Conservation (phyloP, 1,139 yeast genomes). For the Saccharomyces pastorianus region DNA sequence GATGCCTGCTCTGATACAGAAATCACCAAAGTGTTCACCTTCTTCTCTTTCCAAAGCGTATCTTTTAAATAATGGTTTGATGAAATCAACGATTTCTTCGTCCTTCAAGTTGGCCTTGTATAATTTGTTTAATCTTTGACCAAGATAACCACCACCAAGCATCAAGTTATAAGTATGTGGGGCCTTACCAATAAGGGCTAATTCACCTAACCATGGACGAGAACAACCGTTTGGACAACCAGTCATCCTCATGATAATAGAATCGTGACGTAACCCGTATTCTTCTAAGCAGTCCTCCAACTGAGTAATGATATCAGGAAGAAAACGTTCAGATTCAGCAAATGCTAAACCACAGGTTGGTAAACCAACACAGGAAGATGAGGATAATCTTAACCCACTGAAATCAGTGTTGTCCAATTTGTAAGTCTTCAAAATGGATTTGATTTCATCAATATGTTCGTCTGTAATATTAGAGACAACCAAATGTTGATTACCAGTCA, state of each 20-base stretch:
- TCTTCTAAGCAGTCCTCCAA: slow-evolving; percentile 82
- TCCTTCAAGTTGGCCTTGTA: slow-evolving; percentile 85
- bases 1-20: slow-evolving; percentile 74
- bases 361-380: slow-evolving; percentile 96
- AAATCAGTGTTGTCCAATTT: slow-evolving; percentile 79
- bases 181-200: slow-evolving; percentile 94
- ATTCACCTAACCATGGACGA: slow-evolving; percentile 96
- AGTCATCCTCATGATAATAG: slow-evolving; percentile 96
- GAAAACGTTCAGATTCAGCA: slow-evolving; percentile 96
- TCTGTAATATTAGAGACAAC: slow-evolving; percentile 67
- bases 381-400: slow-evolving; percentile 78
- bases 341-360: slow-evolving; percentile 98
- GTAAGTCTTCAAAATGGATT: slow-evolving; percentile 57
- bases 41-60: slow-evolving; percentile 90
- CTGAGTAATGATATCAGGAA: slow-evolving; percentile 75
- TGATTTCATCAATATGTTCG: slow-evolving; percentile 54
- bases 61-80: slow-evolving; percentile 82
- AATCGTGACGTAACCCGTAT: slow-evolving; percentile 87
- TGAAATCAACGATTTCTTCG: slow-evolving; percentile 68
- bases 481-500: slow-evolving; percentile 94
- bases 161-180: slow-evolving; percentile 85
- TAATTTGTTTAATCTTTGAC: slow-evolving; percentile 85
- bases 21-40: slow-evolving; percentile 94
- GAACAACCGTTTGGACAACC: slow-evolving; percentile 99
- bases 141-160: slow-evolving; percentile 96